Evolutionary conservation across 192 early-diverging fungal genomes (phyloP).

Genomic region (Piromyces finnis): DNA sequence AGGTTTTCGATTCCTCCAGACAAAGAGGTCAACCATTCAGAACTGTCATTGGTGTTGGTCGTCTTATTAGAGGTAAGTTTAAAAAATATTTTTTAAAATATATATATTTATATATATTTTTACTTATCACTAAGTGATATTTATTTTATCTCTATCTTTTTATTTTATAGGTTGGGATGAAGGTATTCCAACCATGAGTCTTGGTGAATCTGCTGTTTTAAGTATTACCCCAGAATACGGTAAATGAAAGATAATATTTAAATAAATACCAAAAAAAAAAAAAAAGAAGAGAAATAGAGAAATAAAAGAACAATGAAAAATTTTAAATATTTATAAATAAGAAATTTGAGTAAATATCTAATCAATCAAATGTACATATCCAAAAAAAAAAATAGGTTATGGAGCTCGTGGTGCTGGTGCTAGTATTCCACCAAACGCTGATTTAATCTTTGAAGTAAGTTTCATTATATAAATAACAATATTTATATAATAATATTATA

Average conservation of each 20-base stretch:
- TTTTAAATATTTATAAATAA: too few species aligned
- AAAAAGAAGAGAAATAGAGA: too few species aligned
- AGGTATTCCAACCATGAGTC: background rate
- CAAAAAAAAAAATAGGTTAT: background rate
- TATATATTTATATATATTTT: too few species aligned
- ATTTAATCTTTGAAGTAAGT: background rate
- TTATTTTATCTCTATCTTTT: background rate
- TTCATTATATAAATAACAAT: too few species aligned
- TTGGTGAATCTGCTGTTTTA: background rate
- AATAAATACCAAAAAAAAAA: too few species aligned
- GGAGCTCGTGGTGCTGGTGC: background rate
- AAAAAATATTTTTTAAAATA: too few species aligned
- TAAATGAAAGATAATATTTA: too few species aligned
- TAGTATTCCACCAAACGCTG: background rate
- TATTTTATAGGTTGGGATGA: background rate
- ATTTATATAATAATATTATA: too few species aligned
- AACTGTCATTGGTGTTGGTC: background rate
- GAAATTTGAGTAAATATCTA: too few species aligned
- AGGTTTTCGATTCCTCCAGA: background rate
- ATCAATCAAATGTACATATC: too few species aligned
- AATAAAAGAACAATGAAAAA: too few species aligned
- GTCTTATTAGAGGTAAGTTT: background rate
- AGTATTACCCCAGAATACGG: background rate
- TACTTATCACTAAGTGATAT: too few species aligned
- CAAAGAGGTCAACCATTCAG: background rate